Percentiles rank a stretch among this genome's conserved stretches.
These are phyloP conservation scores for Tanacetum coccineum DNA, from an alignment of 129 eudicot genomes.

Conservation along the genomic window DNA sequence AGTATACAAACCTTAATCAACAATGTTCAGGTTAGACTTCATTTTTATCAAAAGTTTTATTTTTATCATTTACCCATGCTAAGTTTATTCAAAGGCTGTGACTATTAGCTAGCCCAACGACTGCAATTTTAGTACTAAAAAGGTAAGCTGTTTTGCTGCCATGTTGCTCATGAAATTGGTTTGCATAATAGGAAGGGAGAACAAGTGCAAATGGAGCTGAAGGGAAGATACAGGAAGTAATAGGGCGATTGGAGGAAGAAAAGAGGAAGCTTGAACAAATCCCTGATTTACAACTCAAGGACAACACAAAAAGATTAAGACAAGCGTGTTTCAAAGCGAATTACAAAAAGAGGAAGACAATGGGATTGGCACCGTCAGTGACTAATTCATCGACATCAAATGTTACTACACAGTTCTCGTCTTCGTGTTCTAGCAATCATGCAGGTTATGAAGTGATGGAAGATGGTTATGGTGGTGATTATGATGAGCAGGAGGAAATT, in stretches of 20 bases:
- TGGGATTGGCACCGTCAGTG: neutral
- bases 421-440: slow-evolving; percentile 26
- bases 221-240: slow-evolving; percentile 42
- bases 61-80: neutral
- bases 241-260: slow-evolving; percentile 55
- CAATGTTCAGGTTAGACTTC: slow-evolving; percentile 60
- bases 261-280: slow-evolving; percentile 59
- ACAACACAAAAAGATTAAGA: slow-evolving; percentile 73
- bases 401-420: slow-evolving; percentile 8
- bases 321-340: slow-evolving; percentile 91
- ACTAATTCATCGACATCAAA: neutral
- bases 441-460: slow-evolving; percentile 23
- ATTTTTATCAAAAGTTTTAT: neutral
- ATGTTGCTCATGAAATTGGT: neutral
- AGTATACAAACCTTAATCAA: slow-evolving; percentile 82
- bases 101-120: neutral
- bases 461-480: slow-evolving; percentile 21
- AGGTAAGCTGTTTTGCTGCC: neutral
- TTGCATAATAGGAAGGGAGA: slow-evolving; percentile 22
- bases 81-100: neutral
- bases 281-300: slow-evolving; percentile 69
- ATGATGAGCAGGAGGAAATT: slow-evolving; percentile 26
- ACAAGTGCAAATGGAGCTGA: slow-evolving; percentile 40
- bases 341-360: slow-evolving; percentile 73
- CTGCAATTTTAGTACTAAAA: neutral